Percentiles rank a stretch among this genome's conserved stretches.
Conservation (phyloP, 2,329 filamentous ascomycete species). For the Tolypocladium cylindrosporum region DNA sequence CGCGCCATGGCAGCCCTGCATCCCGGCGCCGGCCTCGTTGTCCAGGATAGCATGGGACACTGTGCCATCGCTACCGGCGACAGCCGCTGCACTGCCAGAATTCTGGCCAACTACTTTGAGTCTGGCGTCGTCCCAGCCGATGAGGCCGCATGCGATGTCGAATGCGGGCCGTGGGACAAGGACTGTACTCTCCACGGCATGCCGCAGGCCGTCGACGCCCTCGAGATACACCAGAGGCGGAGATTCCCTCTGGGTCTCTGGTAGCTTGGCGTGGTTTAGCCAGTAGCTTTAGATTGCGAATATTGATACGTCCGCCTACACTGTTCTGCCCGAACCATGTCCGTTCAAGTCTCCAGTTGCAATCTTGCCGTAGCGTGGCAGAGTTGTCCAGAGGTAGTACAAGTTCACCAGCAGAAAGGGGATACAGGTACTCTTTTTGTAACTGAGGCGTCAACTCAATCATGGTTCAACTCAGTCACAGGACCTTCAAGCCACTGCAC, state of each 20-base stretch:
- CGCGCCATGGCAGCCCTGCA: conserved; percentile 16
- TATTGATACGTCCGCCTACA: background rate
- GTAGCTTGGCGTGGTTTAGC: background rate
- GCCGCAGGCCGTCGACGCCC: background rate
- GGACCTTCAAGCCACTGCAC: background rate
- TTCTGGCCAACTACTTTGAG: conserved; percentile 18
- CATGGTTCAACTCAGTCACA: background rate
- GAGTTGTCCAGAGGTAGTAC: too few species aligned
- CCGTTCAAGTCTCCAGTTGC: too few species aligned
- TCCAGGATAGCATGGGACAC: conserved; percentile 20
- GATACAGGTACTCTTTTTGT: too few species aligned
- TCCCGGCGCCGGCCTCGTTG: conserved; percentile 16
- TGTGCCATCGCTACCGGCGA: conserved; percentile 5
- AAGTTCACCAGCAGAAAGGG: background rate
- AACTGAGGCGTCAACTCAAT: too few species aligned
- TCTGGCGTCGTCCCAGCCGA: conserved; percentile 15
- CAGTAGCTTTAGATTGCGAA: background rate
- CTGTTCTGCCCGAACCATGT: background rate
- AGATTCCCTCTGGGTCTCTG: background rate
- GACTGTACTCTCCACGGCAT: background rate
- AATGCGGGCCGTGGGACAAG: conserved; percentile 10
- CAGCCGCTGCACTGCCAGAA: conserved; percentile 10
- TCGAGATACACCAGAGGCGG: background rate
- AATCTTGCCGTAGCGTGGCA: too few species aligned
- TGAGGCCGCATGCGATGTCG: conserved; percentile 3